Base-by-base conservation (phyloP, 495 filamentous ascomycete genomes). In the Oidiodendron maius region DNA sequence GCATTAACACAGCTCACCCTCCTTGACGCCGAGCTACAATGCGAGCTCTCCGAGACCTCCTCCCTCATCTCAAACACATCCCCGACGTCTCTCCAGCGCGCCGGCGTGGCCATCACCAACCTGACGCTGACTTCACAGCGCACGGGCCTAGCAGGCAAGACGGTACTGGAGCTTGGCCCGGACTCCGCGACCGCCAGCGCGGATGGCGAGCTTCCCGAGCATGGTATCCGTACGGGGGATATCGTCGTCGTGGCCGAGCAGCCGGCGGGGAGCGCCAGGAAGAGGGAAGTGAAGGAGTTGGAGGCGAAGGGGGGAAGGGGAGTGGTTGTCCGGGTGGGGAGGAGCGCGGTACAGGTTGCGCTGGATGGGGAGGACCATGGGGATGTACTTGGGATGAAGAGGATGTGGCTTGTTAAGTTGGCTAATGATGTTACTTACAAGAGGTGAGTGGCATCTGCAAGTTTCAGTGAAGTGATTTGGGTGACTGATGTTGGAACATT, bases 351-450 rank as follows among this genome's bases (percentile, higher is more conserved):
- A 34, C 83, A 82, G 9, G 80, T 96, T 39, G 88, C 82, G 28
- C 72, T 84, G 39, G 81, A 74, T 42, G 65, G 61, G 65, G 76
- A 68, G 54, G 70, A 70, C 48, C 70, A 71, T n/a, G 80, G 80
- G 37, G 73, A 82, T 46, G 76, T 74, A 42, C 76, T 74, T 35
- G 67, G 86, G 59, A 71, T 70, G 32, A 82, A 78, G 17, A 64
- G 72, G 41, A 59, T 82, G 25, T 83, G 78, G 81, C 57, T 81
- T 24, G 83, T 98, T 17, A 97, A 97, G 71, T 68, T 97, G 59
- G 89, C 93, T 13, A 95, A 97, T 66, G 94, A 97, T 68, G 83
- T 96, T 54, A 96, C 90, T 30, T 90, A 85, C 66, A 78, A 85
- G 67, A 74, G 89, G 84, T 87, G 70, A 21, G 40, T 46, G 3